Evolutionary conservation across 1,284 basidiomycete genomes (phyloP), one percentile per base, ranked within the genome.

Genomic region (Austroboletus rostrupii): DNA sequence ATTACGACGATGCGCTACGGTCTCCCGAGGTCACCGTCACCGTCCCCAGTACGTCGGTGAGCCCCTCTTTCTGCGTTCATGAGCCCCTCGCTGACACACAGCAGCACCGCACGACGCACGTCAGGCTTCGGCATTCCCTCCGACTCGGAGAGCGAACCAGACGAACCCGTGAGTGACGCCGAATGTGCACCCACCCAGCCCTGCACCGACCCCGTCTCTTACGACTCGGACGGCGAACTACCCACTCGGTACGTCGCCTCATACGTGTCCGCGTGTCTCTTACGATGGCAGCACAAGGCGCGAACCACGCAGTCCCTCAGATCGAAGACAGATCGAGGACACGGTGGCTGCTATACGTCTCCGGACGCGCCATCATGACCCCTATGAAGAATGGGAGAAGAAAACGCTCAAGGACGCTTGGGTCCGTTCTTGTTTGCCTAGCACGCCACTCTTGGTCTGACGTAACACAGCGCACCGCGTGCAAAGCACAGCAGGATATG

Each of bases 361-460:
- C 33, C 78, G 79, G 17, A 77, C 80, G 14, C 76, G 77, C 49
- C 77, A 89, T 70, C 72, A 80, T 50, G 87, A 90, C 58, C 82
- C 83, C 17, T 88, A 87, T 54, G 85, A 88, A 68, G 85, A 89
- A 58, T 90, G 86, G 87, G 81, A 87, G 67, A 77, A 75, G 53
- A 72, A 81, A 56, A 79, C 81, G 26, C 74, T 79, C 32, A 79
- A 76, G 57, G 86, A 90, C 54, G 83, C 87, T 14, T 80, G 85
- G 58, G 87, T 90, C 61, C 55, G 84, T 76, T 7, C 47, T 23
- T 16, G n/a, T 26, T 38, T 21, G 31, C 31, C 38, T 26, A 7
- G 26, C 10, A 35, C 42, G 8, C 14, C 39, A 45, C 17, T 6
- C 14, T n/a, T n/a, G 32, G 19, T n/a, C 28, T 42, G n/a, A 26